These are phyloP conservation scores for Delonix regia DNA, from an alignment of 306 rosid species.

Conservation along the genomic window DNA sequence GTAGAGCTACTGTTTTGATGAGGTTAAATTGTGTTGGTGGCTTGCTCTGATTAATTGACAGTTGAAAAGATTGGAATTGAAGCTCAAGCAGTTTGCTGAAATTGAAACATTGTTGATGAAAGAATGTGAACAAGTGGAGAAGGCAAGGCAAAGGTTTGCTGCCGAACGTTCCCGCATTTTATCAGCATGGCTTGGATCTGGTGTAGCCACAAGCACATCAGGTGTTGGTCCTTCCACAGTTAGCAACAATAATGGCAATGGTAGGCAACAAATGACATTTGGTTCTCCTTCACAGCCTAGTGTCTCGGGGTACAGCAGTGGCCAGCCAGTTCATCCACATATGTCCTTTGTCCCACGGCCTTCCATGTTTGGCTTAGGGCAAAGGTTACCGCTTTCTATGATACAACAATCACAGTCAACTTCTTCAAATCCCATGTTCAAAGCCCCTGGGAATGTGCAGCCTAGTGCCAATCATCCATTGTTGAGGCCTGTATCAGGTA, in stretches of 20 bases:
- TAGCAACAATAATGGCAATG: constrained; percentile 63
- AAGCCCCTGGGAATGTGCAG: constrained; percentile 64
- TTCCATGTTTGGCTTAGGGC: constrained; percentile 84
- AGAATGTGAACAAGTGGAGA: constrained; percentile 96
- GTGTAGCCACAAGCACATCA: constrained; percentile 57
- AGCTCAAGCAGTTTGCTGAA: constrained; percentile 98
- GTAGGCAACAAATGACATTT: constrained; percentile 76
- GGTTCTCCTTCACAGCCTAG: constrained; percentile 86
- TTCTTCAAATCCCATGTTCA: constrained; percentile 73
- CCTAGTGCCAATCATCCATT: constrained; percentile 71
- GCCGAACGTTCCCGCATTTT: constrained; percentile 75
- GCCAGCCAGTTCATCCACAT: constrained; percentile 81
- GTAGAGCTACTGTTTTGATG: constrained; percentile 23
- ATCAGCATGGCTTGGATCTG: constrained; percentile 73
- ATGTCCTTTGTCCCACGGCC: constrained; percentile 82
- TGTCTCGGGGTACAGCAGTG: constrained; percentile 72
- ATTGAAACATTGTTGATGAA: constrained; percentile 95
- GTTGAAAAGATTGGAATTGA: constrained; percentile 97
- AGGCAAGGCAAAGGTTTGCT: constrained; percentile 79
- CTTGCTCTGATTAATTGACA: constrained; percentile 47
- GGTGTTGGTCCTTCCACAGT: constrained; percentile 76
- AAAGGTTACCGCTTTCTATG: constrained; percentile 80
- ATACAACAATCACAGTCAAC: constrained; percentile 74
- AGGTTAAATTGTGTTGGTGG: constrained; percentile 36
- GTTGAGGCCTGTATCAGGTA: constrained; percentile 86